These are phyloP conservation scores for Pseudozyma thailandica DNA, from an alignment of 1,284 basidiomycete species.

Conservation along the genomic window DNA sequence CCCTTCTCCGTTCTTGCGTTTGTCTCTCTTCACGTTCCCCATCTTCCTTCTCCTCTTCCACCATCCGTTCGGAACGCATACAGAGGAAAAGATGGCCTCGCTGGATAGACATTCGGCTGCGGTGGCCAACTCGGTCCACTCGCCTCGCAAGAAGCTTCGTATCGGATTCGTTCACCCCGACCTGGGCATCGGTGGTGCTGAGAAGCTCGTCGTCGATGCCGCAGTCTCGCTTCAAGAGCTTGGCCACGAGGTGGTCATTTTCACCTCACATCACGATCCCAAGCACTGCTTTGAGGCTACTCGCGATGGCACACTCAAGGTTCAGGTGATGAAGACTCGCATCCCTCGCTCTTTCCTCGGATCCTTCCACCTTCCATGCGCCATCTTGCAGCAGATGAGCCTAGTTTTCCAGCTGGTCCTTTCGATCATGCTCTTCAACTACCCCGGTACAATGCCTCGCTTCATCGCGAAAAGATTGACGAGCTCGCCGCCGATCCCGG, in stretches of 20 bases:
- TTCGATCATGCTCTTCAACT: conserved; percentile 48
- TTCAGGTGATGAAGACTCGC: conserved; percentile 82
- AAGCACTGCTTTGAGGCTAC: conserved; percentile 68
- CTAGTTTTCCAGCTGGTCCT: conserved; percentile 70
- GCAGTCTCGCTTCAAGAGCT: conserved; percentile 84
- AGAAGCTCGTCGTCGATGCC: conserved; percentile 94
- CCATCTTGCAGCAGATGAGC: conserved; percentile 87
- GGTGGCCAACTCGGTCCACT: conserved; percentile 46
- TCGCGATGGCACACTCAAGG: conserved; percentile 75
- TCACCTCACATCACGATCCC: conserved; percentile 91
- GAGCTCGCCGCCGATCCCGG: conserved; percentile 64
- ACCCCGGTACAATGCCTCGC: conserved; percentile 67
- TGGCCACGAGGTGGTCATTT: conserved; percentile 89
- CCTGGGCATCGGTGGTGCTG: conserved; percentile 96
- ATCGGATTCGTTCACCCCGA: conserved; percentile 95
- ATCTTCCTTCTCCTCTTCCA: neutral
- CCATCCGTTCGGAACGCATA: too few relatives aligned
- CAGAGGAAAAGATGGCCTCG: neutral
- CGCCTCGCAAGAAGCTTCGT: conserved; percentile 58
- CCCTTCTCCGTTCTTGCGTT: too few relatives aligned
- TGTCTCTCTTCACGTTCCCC: neutral
- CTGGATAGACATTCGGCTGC: conserved; percentile 45
- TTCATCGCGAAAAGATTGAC: conserved; percentile 51
- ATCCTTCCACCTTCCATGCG: conserved; percentile 86
- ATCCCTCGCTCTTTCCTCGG: conserved; percentile 79